A percentile compares a stretch with the other conserved stretches of the same genome.
phyloP scores from a whole-genome alignment of 768 basidiomycete species.

The Mycena filopes region DNA sequence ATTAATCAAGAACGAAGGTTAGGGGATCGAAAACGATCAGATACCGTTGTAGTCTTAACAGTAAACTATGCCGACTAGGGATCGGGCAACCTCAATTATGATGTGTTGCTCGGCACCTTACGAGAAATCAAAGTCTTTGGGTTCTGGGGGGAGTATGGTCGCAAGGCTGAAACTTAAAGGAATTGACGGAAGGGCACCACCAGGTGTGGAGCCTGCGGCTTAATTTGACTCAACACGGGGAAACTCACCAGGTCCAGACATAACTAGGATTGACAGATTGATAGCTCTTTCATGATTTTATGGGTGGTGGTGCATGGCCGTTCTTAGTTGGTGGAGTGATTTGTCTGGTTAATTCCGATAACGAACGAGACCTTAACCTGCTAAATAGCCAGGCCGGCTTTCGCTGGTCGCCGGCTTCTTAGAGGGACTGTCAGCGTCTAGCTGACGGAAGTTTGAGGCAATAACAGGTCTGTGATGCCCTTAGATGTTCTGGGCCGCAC shows the following conservation, averaged over 20 bases:
- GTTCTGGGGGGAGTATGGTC: conserved; percentile 85
- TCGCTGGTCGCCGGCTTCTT: conserved; percentile 72
- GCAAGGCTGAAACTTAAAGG: conserved; percentile 72
- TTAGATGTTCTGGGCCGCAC: no score
- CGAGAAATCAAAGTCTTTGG: conserved; percentile 92
- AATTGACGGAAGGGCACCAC: conserved; percentile 74
- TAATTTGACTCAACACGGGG: conserved; percentile 88
- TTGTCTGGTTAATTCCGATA: conserved; percentile 98
- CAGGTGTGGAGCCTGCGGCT: conserved; percentile 78
- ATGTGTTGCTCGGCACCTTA: no score
- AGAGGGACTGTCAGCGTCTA: no score
- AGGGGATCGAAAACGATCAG: no score
- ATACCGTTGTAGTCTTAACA: no score
- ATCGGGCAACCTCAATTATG: no score
- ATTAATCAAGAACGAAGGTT: no score
- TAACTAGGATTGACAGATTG: conserved; percentile 83
- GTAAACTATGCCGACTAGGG: no score
- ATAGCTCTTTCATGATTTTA: conserved; percentile 88
- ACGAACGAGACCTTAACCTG: conserved; percentile 94
- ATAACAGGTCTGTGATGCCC: no score
- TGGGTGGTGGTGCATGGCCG: conserved; percentile 91
- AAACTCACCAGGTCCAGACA: conserved; percentile 86
- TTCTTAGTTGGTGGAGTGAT: conserved; percentile 94
- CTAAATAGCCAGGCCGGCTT: conserved; percentile 88
- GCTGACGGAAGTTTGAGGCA: no score